These are phyloP conservation scores for Populus euphratica DNA, from an alignment of 345 rosid species.

Conservation along the genomic window DNA sequence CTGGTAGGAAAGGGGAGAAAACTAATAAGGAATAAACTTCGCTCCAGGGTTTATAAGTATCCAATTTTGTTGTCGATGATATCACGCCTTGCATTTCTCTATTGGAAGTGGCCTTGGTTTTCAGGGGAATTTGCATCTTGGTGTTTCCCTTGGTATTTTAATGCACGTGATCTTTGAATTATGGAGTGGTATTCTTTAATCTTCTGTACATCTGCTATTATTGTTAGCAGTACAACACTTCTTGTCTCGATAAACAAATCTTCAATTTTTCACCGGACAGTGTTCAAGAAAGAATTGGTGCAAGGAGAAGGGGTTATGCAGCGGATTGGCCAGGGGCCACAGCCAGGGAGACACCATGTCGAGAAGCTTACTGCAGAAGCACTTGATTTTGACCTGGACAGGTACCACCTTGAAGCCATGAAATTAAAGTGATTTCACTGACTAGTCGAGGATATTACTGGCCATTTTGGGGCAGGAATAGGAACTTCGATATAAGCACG, in stretches of 20 bases:
- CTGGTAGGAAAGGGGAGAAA: neutral
- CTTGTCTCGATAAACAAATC: neutral
- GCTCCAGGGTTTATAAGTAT: neutral
- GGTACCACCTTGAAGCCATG: slow-evolving; percentile 52
- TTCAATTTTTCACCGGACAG: slow-evolving; percentile 19
- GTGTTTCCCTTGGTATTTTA: neutral
- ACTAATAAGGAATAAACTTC: no score
- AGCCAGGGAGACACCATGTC: slow-evolving; percentile 34
- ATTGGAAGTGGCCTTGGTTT: neutral
- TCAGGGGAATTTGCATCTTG: neutral
- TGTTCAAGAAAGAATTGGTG: slow-evolving; percentile 38
- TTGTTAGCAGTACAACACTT: neutral
- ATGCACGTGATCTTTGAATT: neutral
- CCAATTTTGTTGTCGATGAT: neutral
- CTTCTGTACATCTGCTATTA: neutral
- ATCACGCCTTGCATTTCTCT: neutral
- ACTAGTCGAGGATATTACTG: neutral
- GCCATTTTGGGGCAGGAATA: neutral
- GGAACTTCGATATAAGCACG: no score
- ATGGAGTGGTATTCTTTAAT: neutral
- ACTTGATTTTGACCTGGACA: slow-evolving; percentile 64
- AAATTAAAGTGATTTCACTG: slow-evolving; percentile 25
- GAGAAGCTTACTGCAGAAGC: slow-evolving; percentile 45
- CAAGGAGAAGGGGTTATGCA: slow-evolving; percentile 31
- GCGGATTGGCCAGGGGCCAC: slow-evolving; percentile 22